Evolutionary conservation across 2,329 filamentous ascomycete genomes (phyloP).

Genomic region (Paraphaeosphaeria minitans): DNA sequence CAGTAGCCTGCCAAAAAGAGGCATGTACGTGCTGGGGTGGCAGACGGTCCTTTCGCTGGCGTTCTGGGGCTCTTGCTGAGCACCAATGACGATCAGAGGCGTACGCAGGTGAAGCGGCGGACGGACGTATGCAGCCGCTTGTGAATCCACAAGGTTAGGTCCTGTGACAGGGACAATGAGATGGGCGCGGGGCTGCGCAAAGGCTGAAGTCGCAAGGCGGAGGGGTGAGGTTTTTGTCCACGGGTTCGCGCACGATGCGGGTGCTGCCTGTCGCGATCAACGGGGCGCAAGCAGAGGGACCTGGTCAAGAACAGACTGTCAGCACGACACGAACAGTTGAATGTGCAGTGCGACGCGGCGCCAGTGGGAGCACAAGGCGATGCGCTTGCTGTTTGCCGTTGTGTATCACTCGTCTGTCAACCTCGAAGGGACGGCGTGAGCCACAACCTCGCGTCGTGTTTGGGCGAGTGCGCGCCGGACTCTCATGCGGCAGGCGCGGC

Average conservation of each 20-base stretch:
- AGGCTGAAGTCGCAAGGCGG: conserved; percentile 33
- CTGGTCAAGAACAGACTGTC: conserved; percentile 41
- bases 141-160: conserved; percentile 10
- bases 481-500: conserved; percentile 2
- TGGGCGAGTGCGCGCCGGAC: conserved; percentile 36
- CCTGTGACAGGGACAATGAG: conserved; percentile 21
- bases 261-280: conserved; percentile 31
- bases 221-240: conserved; percentile 29
- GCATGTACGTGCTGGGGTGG: conserved; percentile 23
- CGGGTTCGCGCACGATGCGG: conserved; percentile 31
- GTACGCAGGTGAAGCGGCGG: conserved; percentile 22
- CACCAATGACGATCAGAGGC: conserved; percentile 25
- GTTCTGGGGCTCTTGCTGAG: conserved; percentile 17
- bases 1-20: conserved; percentile 17
- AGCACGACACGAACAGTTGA: conserved; percentile 39
- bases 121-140: conserved; percentile 26
- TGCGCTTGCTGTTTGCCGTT: conserved; percentile 37
- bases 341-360: conserved; percentile 31
- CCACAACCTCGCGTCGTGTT: conserved; percentile 39
- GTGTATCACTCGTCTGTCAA: conserved; percentile 48
- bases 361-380: conserved; percentile 31
- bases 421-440: conserved; percentile 36
- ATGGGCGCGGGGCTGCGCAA: conserved; percentile 19
- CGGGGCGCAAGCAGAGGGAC: conserved; percentile 28
- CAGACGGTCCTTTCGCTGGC: conserved; percentile 22